Evolutionary conservation across 495 filamentous ascomycete species (phyloP).

Genomic region (Cercophora samala): DNA sequence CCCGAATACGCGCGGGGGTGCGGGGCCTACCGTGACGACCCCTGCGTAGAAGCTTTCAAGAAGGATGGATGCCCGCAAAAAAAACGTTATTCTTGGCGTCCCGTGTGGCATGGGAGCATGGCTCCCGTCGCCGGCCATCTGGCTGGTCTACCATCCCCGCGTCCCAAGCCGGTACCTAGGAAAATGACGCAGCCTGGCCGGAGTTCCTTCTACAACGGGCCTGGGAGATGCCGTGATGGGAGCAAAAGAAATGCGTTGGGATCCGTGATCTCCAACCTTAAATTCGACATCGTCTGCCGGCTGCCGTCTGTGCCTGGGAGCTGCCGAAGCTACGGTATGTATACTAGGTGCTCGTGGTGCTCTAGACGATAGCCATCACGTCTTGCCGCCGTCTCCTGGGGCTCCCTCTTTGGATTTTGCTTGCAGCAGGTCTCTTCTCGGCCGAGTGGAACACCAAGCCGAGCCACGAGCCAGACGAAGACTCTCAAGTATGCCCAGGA

Average conservation of each 20-base stretch:
- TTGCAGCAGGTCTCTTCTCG: constrained; percentile 15
- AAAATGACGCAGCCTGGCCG: constrained; percentile 24
- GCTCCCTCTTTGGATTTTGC: constrained; percentile 8
- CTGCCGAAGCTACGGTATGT: constrained; percentile 10
- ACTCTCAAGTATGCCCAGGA: neutral
- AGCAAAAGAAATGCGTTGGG: constrained; percentile 16
- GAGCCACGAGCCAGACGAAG: no score
- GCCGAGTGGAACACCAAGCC: constrained; percentile 12
- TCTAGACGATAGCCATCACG: neutral
- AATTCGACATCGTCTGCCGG: constrained; percentile 11
- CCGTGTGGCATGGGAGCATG: neutral
- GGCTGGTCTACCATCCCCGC: constrained; percentile 18
- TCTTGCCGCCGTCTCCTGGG: neutral
- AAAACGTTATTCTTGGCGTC: constrained; percentile 21
- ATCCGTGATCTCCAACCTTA: constrained; percentile 34
- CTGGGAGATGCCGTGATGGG: constrained; percentile 23
- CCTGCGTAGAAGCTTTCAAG: constrained; percentile 26
- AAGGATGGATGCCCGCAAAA: constrained; percentile 8
- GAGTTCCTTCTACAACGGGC: constrained; percentile 34
- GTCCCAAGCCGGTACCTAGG: constrained; percentile 19
- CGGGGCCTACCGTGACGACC: constrained; percentile 8
- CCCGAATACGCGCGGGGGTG: neutral
- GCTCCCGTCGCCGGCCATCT: neutral
- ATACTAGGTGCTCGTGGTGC: no score
- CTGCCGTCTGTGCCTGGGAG: constrained; percentile 19